Evolutionary conservation across 2,329 filamentous ascomycete species (phyloP).

Genomic region (Diaporthe sp.): DNA sequence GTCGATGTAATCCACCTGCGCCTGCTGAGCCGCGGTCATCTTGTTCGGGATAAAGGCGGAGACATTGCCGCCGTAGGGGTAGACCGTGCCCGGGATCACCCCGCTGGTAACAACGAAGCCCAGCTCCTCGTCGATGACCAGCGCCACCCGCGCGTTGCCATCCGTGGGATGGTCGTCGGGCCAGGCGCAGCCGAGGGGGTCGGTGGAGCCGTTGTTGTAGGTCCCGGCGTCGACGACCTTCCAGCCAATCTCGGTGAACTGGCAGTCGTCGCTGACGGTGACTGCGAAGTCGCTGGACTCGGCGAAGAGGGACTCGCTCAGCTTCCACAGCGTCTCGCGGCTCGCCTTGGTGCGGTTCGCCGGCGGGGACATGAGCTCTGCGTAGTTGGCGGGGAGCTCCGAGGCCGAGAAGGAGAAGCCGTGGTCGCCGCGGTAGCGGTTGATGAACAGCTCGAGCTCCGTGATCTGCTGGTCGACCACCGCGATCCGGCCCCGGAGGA

Average conservation of each 20-base stretch:
- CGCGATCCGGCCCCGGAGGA: constrained; percentile 44
- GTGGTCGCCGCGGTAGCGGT: constrained; percentile 45
- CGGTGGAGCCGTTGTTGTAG: constrained; percentile 42
- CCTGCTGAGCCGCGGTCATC: constrained; percentile 43
- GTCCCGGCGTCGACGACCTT: constrained; percentile 43
- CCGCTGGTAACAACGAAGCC: constrained; percentile 44
- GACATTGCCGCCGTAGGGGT: constrained; percentile 29
- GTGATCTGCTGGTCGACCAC: constrained; percentile 44
- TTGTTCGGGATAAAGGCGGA: constrained; percentile 37
- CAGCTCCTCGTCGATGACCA: constrained; percentile 45
- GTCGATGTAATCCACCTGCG: constrained; percentile 41
- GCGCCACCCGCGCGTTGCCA: constrained; percentile 40
- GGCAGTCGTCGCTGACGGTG: constrained; percentile 33
- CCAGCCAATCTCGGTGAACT: constrained; percentile 45
- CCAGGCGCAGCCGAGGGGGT: constrained; percentile 42
- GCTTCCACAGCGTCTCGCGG: constrained; percentile 36
- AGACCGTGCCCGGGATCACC: constrained; percentile 43
- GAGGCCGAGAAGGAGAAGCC: constrained; percentile 44
- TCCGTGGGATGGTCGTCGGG: constrained; percentile 43
- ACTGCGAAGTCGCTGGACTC: constrained; percentile 32
- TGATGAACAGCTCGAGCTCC: constrained; percentile 45
- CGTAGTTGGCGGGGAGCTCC: constrained; percentile 43
- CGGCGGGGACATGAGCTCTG: constrained; percentile 42
- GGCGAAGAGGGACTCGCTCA: constrained; percentile 30
- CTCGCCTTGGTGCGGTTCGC: constrained; percentile 43